Evolutionary conservation across 345 rosid genomes (phyloP).

Genomic region (Brassica rapa): DNA sequence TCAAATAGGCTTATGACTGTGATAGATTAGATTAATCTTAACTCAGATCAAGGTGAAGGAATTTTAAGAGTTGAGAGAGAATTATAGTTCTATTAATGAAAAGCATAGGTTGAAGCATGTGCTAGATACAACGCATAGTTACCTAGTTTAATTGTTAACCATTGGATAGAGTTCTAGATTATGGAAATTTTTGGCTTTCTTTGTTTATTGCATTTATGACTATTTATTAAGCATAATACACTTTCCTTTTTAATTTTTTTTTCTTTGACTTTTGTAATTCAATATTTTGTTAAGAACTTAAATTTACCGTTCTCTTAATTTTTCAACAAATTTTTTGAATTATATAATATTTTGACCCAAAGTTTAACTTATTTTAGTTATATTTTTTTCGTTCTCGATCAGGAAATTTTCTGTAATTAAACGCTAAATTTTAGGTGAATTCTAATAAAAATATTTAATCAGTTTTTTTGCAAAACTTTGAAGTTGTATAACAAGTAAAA

Average conservation of each 20-base stretch:
- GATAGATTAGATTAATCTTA: background rate
- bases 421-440: no score
- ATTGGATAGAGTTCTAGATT: slow-evolving; percentile 15
- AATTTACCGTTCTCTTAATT: background rate
- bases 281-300: background rate
- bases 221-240: background rate
- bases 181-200: slow-evolving; percentile 2
- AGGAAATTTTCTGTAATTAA: background rate
- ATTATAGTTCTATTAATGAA: slow-evolving; percentile 27
- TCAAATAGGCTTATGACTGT: background rate
- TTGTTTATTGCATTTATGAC: background rate
- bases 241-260: background rate
- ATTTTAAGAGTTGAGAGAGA: slow-evolving; percentile 7
- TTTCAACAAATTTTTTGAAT: background rate
- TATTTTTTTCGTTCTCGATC: no score
- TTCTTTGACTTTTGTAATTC: background rate
- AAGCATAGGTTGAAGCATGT: slow-evolving; percentile 29
- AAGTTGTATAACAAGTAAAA: background rate
- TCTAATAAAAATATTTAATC: background rate
- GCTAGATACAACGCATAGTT: background rate
- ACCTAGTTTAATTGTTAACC: slow-evolving; percentile 29
- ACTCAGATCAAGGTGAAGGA: background rate
- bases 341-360: background rate
- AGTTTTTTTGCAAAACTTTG: background rate
- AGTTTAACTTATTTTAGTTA: background rate